A percentile compares a stretch with the other conserved stretches of the same genome.
Conservation (phyloP, 148 eudicot species). For the Camellia sinensis region DNA sequence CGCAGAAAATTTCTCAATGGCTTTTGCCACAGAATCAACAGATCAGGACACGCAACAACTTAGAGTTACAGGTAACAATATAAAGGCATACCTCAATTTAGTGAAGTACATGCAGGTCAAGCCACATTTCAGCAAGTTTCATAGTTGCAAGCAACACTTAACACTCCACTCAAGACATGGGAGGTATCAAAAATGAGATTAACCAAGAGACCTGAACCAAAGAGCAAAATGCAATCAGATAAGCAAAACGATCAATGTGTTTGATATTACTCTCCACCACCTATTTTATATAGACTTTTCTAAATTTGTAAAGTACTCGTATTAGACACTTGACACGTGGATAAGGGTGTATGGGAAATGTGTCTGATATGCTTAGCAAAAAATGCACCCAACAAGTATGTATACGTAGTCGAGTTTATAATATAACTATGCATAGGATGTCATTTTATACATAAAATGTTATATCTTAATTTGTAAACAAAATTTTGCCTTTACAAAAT, state of each 20-base stretch:
- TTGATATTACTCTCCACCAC: no score
- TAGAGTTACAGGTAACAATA: neutral
- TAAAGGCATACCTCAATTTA: constrained; percentile 4
- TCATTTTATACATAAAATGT: no score
- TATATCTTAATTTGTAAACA: no score
- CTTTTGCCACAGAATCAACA: neutral
- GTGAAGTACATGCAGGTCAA: neutral
- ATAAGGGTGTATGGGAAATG: no score
- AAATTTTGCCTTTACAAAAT: no score
- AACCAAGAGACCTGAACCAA: neutral
- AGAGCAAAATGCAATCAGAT: neutral
- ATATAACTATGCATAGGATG: no score
- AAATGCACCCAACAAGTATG: no score
- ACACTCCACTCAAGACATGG: neutral
- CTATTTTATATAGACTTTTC: no score
- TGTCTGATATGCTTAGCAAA: no score
- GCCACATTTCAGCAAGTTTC: neutral
- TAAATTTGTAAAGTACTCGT: no score
- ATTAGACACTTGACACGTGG: no score
- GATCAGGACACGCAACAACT: neutral
- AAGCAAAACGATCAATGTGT: neutral
- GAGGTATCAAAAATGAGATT: neutral
- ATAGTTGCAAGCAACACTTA: neutral
- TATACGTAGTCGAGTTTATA: no score
- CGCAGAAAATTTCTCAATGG: neutral